Conservation (phyloP, 331 rosid species). For the Pyrus hybrid region DNA sequence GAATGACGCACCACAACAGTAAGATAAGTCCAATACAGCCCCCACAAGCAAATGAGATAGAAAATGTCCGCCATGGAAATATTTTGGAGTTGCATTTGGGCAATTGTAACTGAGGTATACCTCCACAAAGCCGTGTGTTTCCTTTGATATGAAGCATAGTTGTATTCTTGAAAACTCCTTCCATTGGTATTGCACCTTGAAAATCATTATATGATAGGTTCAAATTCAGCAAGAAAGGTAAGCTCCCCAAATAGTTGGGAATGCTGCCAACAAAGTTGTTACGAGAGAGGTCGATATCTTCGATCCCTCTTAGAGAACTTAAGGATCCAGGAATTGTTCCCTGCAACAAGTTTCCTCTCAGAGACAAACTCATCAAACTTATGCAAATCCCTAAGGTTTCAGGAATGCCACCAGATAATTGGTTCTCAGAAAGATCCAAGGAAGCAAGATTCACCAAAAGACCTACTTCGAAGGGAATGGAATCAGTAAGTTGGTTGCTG, state of each 20-base stretch:
- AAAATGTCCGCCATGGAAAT: not conserved
- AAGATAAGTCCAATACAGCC: not conserved
- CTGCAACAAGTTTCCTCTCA: constrained; percentile 14
- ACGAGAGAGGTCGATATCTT: constrained; percentile 17
- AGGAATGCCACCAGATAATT: constrained; percentile 25
- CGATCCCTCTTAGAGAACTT: constrained; percentile 9
- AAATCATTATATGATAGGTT: constrained; percentile 31
- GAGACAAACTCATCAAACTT: constrained; percentile 11
- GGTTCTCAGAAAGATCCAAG: constrained; percentile 21
- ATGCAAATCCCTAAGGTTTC: constrained; percentile 2
- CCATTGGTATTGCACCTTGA: constrained; percentile 5
- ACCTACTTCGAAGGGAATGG: constrained; percentile 9
- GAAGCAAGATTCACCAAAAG: not conserved
- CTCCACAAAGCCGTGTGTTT: constrained; percentile 21
- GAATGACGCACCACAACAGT: too few relatives aligned
- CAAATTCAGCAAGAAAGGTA: not conserved
- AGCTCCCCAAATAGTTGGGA: constrained; percentile 3
- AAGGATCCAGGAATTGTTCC: constrained; percentile 18
- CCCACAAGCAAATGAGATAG: not conserved
- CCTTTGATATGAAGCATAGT: constrained; percentile 1
- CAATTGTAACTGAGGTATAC: not conserved
- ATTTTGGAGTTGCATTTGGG: not conserved
- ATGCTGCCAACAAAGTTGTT: constrained; percentile 24
- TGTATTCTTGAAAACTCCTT: constrained; percentile 3
- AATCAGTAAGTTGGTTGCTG: not conserved